Conservation (phyloP, 163 green algal genomes). For the Trebouxiophyceae sp. region DNA sequence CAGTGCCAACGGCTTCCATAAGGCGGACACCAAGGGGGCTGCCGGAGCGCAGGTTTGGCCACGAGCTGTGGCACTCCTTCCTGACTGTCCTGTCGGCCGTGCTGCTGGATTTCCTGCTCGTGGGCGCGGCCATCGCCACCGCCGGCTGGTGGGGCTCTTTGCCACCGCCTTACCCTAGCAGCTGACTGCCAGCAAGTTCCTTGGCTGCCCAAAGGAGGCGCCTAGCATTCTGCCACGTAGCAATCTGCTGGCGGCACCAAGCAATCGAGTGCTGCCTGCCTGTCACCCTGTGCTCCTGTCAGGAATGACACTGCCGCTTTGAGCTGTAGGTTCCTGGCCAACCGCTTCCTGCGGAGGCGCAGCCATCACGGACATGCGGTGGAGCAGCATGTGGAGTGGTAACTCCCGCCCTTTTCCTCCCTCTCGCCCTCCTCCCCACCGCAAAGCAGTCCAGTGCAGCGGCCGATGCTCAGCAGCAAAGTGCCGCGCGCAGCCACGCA, state of each 20-base stretch:
- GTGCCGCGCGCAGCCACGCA: too few relatives aligned
- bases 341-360: conserved; percentile 63
- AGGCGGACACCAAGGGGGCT: too few relatives aligned
- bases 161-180: not conserved
- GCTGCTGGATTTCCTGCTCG: conserved; percentile 68
- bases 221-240: too few relatives aligned
- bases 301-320: too few relatives aligned
- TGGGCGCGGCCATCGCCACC: conserved; percentile 66
- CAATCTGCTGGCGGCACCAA: not conserved
- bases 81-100: conserved; percentile 66
- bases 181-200: too few relatives aligned
- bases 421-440: too few relatives aligned
- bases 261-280: too few relatives aligned
- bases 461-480: too few relatives aligned
- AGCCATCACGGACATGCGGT: conserved; percentile 58
- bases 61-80: conserved; percentile 51
- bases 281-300: too few relatives aligned
- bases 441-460: too few relatives aligned
- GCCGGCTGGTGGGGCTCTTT: conserved; percentile 58
- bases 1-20: not conserved
- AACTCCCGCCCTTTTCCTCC: too few relatives aligned
- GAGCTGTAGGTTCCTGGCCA: conserved; percentile 78
- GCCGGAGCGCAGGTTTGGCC: conserved; percentile 78
- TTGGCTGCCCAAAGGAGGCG: not conserved
- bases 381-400: conserved; percentile 88